These are phyloP conservation scores for Cladophialophora immunda DNA, from an alignment of 2,329 filamentous ascomycete genomes.

Conservation along the genomic window DNA sequence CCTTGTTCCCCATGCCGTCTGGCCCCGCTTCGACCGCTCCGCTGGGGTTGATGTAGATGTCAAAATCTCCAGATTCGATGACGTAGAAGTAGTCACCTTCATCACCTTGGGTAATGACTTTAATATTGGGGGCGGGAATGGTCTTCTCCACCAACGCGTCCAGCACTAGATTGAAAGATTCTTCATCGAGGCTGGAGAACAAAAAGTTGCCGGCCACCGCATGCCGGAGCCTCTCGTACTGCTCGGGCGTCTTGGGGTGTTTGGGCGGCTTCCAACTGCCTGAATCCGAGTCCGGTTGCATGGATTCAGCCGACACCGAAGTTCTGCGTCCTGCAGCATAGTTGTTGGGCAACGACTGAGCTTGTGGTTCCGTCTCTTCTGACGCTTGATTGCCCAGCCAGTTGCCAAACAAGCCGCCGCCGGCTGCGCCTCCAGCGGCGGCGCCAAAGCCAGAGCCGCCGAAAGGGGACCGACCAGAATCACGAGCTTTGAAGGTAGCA, in stretches of 20 bases:
- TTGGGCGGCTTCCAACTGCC: constrained; percentile 91
- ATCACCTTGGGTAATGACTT: constrained; percentile 95
- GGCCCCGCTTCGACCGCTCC: constrained; percentile 81
- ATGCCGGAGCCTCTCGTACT: constrained; percentile 77
- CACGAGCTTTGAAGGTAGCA: constrained; percentile 61
- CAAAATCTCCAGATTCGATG: constrained; percentile 88
- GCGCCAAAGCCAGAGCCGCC: constrained; percentile 62
- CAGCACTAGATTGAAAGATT: constrained; percentile 85
- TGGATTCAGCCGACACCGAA: constrained; percentile 94
- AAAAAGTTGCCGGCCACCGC: constrained; percentile 92
- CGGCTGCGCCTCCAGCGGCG: constrained; percentile 51
- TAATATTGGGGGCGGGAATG: constrained; percentile 86
- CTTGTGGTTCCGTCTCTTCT: constrained; percentile 59
- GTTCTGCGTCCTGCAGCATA: constrained; percentile 88
- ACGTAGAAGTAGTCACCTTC: constrained; percentile 98
- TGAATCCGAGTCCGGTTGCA: constrained; percentile 85
- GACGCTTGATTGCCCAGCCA: constrained; percentile 37
- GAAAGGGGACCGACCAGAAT: constrained; percentile 53
- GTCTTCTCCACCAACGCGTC: constrained; percentile 93
- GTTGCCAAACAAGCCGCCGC: constrained; percentile 38
- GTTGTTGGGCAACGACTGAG: constrained; percentile 74
- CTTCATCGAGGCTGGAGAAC: constrained; percentile 93
- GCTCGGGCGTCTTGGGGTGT: constrained; percentile 83
- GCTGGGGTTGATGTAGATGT: constrained; percentile 84
- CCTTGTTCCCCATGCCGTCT: constrained; percentile 83